Percentiles rank a stretch among this genome's conserved stretches.
These are phyloP conservation scores for Brassica balearica DNA, from an alignment of 441 rosid genomes.

Conservation along the genomic window DNA sequence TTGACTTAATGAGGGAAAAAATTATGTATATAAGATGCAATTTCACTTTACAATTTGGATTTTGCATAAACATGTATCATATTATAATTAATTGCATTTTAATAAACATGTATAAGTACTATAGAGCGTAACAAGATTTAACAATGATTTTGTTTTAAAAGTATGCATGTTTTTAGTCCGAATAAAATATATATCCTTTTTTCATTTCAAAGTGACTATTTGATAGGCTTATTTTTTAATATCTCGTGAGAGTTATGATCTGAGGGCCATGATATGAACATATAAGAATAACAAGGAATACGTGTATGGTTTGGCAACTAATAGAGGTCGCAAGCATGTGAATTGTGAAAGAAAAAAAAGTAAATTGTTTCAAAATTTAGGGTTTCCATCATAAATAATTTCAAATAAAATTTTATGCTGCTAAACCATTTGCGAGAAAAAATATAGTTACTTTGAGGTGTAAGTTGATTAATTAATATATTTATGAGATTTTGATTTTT, in stretches of 20 bases:
- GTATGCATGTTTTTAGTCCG: neutral
- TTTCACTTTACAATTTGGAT: neutral
- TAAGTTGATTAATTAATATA: conserved; percentile 12
- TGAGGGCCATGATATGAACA: conserved; percentile 8
- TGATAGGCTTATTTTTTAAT: neutral
- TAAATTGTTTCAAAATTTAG: neutral
- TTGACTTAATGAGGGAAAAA: too few relatives aligned
- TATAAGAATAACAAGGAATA: conserved; percentile 5
- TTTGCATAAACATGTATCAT: neutral
- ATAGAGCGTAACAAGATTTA: neutral
- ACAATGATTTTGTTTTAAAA: neutral
- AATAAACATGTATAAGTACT: neutral
- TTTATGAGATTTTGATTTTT: conserved; percentile 3
- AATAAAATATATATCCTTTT: neutral
- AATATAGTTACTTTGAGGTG: neutral
- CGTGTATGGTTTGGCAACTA: conserved; percentile 19
- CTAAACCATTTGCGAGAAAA: conserved; percentile 18
- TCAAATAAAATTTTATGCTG: neutral
- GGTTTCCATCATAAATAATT: neutral
- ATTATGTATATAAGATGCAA: too few relatives aligned
- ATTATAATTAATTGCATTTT: neutral
- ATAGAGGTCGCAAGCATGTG: conserved; percentile 1
- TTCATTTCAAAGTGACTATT: neutral
- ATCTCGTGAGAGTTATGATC: neutral
- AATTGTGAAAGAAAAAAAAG: neutral